Base-by-base conservation (phyloP, 2,329 filamentous ascomycete genomes). In the Penicillium janthinellum region DNA sequence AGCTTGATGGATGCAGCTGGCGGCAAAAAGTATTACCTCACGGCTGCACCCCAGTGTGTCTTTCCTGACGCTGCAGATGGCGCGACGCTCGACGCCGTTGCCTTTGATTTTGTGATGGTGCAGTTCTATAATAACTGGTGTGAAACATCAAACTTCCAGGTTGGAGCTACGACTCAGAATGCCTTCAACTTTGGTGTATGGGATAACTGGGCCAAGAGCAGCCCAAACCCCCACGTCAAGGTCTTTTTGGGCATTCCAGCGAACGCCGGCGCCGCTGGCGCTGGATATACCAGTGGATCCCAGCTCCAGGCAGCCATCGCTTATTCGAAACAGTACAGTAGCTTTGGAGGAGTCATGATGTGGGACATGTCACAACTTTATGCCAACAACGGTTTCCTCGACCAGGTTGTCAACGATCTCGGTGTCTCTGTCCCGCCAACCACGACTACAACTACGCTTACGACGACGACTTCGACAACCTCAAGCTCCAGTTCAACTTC, bases 81-180 rank as follows among this genome's bases (percentile, higher is more conserved):
- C 50, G 75, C 78, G 6, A 83, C 84, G 72, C 78, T 88, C 35
- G 71, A 80, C 56, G 80, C 77, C 2, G 82, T 87, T 10, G 61
- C 71, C 34, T 83, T 87, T 63, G 85, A 88, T 71, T 83, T 83
- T 56, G 71, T 88, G 66, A 82, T 82, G 72, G 79, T 87, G 47
- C 85, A 88, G 72, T 88, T 87, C 73, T 88, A 87, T 73, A 87
- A 87, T 78, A 88, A 87, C 78, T 83, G 78, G 70, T 89, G 87
- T 70, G 85, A 85, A 25, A 73, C 84, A 0, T 69, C 76, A 56
- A 80, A 78, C 37, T 89, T 79, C 74, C 66, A 74, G 0, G 54
- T 73, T 0, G 82, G 79, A 5, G 59, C 76, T 1, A 57, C 64
- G 11, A 76, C 71, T 0, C 84, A 86, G 68, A 77, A 75, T 57